Percentiles rank a stretch among this genome's conserved stretches.
Evolutionary conservation across 768 basidiomycete genomes (phyloP).

Genomic region (Tricholoma matsutake): DNA sequence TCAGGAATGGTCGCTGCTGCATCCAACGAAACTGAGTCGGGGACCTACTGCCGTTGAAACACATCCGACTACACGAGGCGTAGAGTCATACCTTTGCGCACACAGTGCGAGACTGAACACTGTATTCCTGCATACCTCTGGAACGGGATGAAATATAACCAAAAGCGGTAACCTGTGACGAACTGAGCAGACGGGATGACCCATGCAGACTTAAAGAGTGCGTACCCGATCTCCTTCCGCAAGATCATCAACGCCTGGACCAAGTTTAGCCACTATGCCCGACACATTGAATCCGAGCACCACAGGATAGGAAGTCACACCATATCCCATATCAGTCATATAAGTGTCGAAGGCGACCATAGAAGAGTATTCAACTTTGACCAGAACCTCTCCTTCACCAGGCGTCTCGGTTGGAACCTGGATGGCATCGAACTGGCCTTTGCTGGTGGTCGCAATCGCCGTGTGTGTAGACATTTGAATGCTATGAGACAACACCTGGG

Average conservation of each 20-base stretch:
- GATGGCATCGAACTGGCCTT: conserved; percentile 32
- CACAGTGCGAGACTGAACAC: conserved; percentile 12
- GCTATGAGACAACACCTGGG: not conserved
- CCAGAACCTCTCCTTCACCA: conserved; percentile 28
- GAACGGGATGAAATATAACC: conserved; percentile 7
- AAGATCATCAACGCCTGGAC: conserved; percentile 28
- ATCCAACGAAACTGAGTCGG: conserved; percentile 35
- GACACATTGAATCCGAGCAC: conserved; percentile 33
- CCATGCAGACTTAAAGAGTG: not conserved
- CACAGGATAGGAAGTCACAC: conserved; percentile 27
- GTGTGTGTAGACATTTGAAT: conserved; percentile 33
- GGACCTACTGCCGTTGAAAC: conserved; percentile 31
- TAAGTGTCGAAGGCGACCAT: conserved; percentile 33
- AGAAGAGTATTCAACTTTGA: conserved; percentile 33
- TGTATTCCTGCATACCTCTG: conserved; percentile 21
- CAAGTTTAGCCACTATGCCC: conserved; percentile 33
- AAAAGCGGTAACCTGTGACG: conserved; percentile 15
- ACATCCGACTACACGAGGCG: not conserved
- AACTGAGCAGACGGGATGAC: not conserved
- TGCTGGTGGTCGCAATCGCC: conserved; percentile 36
- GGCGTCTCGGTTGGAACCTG: conserved; percentile 28
- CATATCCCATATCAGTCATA: conserved; percentile 27
- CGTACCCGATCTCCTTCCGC: conserved; percentile 36
- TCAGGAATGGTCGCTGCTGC: conserved; percentile 39
- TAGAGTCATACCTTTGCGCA: conserved; percentile 31